phyloP scores from a whole-genome alignment of 371 early-diverging fungal genomes.

The Mortierella sp. region DNA sequence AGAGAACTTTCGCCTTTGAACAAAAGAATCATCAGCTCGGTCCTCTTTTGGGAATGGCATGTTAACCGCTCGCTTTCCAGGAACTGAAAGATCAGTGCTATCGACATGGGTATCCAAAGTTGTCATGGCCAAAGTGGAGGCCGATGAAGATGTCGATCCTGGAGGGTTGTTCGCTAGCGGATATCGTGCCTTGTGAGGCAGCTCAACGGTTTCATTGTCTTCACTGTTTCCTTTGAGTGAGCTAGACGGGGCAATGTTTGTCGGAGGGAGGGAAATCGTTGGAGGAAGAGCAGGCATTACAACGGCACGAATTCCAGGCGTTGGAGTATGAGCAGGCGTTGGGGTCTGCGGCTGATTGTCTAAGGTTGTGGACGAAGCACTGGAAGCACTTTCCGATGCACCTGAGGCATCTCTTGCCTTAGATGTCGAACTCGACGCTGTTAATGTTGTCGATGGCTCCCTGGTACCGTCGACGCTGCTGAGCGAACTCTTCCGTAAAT shows the following conservation, averaged over 20 bases:
- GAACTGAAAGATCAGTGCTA: background rate
- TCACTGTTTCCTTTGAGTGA: background rate
- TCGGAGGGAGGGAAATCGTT: background rate
- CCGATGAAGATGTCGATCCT: background rate
- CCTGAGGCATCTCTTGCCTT: background rate
- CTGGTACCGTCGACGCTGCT: constrained; percentile 7
- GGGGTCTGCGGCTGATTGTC: constrained; percentile 29
- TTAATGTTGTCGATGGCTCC: constrained; percentile 6
- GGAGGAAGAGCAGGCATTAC: constrained; percentile 7
- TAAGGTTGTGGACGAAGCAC: constrained; percentile 3
- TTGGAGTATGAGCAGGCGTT: constrained; percentile 36
- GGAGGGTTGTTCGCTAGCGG: background rate
- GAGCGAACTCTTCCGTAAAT: constrained; percentile 37
- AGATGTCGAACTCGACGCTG: background rate
- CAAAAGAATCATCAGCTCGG: constrained; percentile 14
- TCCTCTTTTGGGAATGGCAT: constrained; percentile 14
- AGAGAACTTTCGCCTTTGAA: constrained; percentile 41
- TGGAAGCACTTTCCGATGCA: background rate
- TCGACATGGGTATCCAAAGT: background rate
- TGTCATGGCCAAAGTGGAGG: background rate
- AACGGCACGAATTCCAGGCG: constrained; percentile 10
- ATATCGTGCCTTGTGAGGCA: background rate
- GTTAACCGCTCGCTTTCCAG: constrained; percentile 36
- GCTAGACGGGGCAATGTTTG: constrained; percentile 15
- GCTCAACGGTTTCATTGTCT: background rate